Evolutionary conservation across 2,329 filamentous ascomycete genomes (phyloP).

Genomic region (Karstenula rhodostoma): DNA sequence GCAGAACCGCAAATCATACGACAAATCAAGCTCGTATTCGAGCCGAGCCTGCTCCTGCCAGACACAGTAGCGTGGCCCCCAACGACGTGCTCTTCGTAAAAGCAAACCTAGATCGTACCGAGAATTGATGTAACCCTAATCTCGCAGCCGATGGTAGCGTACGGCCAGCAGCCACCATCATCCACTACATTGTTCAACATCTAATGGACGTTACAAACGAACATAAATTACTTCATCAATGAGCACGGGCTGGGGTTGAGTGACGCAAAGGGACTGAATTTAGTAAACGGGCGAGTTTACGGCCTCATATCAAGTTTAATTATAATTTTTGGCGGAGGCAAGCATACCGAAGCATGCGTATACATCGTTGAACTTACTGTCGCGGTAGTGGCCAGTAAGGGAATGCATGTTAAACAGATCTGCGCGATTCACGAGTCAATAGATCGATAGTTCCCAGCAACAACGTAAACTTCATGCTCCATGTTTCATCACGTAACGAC

Average conservation of each 20-base stretch:
- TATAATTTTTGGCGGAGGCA: too few relatives aligned
- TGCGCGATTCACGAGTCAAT: too few relatives aligned
- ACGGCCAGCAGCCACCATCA: not conserved
- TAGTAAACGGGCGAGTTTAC: not conserved
- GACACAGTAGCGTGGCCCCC: not conserved
- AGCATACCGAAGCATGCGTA: too few relatives aligned
- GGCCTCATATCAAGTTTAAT: too few relatives aligned
- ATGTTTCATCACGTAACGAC: too few relatives aligned
- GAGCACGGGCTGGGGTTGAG: not conserved
- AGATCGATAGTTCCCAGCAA: too few relatives aligned
- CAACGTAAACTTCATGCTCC: too few relatives aligned
- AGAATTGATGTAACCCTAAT: not conserved
- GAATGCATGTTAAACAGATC: too few relatives aligned
- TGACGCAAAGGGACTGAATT: not conserved
- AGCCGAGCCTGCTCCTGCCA: not conserved
- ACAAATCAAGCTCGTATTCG: not conserved
- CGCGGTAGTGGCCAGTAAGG: too few relatives aligned
- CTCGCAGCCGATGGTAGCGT: not conserved
- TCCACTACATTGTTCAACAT: not conserved
- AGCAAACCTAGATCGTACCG: not conserved
- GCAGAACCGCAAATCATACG: not conserved
- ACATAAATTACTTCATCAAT: not conserved
- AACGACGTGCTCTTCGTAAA: not conserved
- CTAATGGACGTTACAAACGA: not conserved
- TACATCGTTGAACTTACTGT: too few relatives aligned